Evolutionary conservation across 768 basidiomycete species (phyloP).

Genomic region (Chiua virens): DNA sequence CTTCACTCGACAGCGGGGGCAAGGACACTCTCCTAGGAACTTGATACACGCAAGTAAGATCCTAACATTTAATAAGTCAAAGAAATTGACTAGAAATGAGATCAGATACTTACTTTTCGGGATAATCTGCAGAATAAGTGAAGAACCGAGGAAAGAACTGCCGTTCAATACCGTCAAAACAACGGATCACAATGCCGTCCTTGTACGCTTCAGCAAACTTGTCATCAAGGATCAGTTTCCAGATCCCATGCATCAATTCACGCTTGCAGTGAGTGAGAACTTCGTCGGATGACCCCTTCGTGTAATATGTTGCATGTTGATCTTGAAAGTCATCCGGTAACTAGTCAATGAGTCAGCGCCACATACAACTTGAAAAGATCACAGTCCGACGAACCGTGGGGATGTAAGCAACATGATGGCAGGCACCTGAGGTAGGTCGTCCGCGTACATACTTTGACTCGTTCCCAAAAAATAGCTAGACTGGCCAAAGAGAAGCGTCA

Average conservation of each 20-base stretch:
- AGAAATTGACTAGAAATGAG: too few relatives aligned
- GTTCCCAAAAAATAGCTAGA: constrained; percentile 16
- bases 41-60: constrained; percentile 23
- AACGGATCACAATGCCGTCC: constrained; percentile 19
- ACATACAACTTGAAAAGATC: too few relatives aligned
- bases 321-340: not conserved
- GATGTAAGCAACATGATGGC: not conserved
- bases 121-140: constrained; percentile 23
- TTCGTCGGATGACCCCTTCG: not conserved
- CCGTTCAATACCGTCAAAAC: constrained; percentile 12
- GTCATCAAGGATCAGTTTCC: not conserved
- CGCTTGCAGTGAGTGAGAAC: constrained; percentile 18
- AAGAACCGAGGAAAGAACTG: constrained; percentile 21
- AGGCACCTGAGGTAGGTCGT: not conserved
- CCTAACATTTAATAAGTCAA: too few relatives aligned
- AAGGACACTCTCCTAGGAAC: constrained; percentile 24
- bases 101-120: constrained; percentile 19
- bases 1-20: constrained; percentile 23
- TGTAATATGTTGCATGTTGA: not conserved
- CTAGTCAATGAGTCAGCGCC: too few relatives aligned
- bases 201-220: not conserved
- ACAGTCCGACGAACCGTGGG: not conserved
- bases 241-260: constrained; percentile 15
- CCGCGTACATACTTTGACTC: constrained; percentile 2
- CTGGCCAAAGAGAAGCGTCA: constrained; percentile 11